Evolutionary conservation across 225 moss, liverwort and hornwort genomes (phyloP).

Genomic region (Rhytidiadelphus loreus): DNA sequence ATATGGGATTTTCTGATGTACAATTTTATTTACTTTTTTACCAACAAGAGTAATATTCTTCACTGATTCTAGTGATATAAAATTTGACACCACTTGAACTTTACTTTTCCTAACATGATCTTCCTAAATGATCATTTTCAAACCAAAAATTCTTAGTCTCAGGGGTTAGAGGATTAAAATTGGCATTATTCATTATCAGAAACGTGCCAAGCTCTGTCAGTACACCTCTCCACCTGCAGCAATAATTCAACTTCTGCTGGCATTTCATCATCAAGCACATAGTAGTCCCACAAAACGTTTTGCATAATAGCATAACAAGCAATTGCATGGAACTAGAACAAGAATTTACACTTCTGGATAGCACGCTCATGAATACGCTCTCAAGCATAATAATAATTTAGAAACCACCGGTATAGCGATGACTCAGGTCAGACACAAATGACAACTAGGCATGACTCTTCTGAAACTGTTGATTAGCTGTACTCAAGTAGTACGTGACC

Average conservation of each 20-base stretch:
- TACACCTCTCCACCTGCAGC: background rate
- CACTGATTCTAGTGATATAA: background rate
- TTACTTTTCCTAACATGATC: too few species aligned
- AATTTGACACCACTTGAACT: background rate
- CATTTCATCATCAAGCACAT: background rate
- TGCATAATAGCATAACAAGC: background rate
- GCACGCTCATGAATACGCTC: background rate
- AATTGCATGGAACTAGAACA: background rate
- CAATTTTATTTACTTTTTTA: background rate
- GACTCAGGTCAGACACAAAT: background rate
- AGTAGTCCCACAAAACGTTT: background rate
- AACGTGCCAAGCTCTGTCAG: background rate
- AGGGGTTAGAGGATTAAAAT: background rate
- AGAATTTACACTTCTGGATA: background rate
- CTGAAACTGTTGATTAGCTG: background rate
- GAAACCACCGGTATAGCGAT: background rate
- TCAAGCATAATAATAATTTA: background rate
- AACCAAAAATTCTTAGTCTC: background rate
- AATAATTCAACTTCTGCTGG: background rate
- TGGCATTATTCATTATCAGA: background rate
- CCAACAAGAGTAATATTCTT: background rate
- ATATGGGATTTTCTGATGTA: background rate
- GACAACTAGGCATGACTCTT: background rate
- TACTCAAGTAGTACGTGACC: background rate
- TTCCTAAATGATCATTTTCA: background rate